These are phyloP conservation scores for Sporothrix inflata DNA, from an alignment of 2,329 filamentous ascomycete species.

Conservation along the genomic window DNA sequence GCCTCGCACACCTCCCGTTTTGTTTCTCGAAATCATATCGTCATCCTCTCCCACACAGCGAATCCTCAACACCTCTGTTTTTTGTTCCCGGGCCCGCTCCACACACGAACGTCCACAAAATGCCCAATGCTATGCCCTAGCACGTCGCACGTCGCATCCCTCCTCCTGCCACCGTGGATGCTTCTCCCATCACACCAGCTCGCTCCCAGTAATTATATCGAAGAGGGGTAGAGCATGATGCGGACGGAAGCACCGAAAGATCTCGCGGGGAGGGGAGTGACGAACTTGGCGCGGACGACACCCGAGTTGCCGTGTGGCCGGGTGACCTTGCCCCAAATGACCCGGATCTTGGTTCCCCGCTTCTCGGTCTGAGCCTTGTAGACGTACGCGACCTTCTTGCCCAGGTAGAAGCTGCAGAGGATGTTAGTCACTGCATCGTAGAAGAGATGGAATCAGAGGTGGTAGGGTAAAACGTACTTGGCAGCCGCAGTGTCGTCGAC, in stretches of 20 bases:
- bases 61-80: background rate
- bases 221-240: constrained; percentile 97
- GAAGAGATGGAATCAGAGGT: constrained; percentile 29
- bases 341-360: constrained; percentile 96
- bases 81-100: constrained; percentile 14
- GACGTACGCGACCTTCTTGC: constrained; percentile 98
- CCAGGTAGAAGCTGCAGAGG: constrained; percentile 78
- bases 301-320: constrained; percentile 77
- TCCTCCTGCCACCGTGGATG: constrained; percentile 4
- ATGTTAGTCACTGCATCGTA: constrained; percentile 49
- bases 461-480: constrained; percentile 66
- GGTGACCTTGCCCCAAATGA: constrained; percentile 48
- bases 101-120: constrained; percentile 21
- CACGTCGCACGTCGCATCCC: constrained; percentile 16
- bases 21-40: background rate
- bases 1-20: background rate
- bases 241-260: constrained; percentile 95
- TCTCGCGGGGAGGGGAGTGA: constrained; percentile 91
- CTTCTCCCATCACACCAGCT: background rate
- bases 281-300: constrained; percentile 97
- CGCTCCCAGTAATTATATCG: constrained; percentile 71
- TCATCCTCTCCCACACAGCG: background rate
- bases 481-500: constrained; percentile 89
- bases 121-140: constrained; percentile 22
- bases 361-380: constrained; percentile 95